Percentiles rank a stretch among this genome's conserved stretches.
Evolutionary conservation across 2,329 filamentous ascomycete genomes (phyloP).

Genomic region (Whalleya microplaca): DNA sequence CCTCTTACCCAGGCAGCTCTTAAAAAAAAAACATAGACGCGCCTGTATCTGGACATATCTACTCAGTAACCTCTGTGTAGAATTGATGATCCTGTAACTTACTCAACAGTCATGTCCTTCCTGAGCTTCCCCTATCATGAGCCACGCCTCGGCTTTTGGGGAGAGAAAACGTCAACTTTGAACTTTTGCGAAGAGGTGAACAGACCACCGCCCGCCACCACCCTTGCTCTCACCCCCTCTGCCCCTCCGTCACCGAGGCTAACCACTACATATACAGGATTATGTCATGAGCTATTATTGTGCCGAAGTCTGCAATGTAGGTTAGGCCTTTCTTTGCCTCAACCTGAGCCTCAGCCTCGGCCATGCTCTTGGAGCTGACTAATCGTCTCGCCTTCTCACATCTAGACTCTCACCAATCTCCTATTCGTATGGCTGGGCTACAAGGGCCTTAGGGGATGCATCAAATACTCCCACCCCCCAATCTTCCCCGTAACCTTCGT

Average conservation of each 20-base stretch:
- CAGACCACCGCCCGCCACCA: too few relatives aligned
- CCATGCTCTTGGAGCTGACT: constrained; percentile 24
- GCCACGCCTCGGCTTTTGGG: constrained; percentile 62
- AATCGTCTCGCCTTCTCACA: constrained; percentile 17
- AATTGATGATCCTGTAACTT: neutral
- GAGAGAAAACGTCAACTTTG: constrained; percentile 70
- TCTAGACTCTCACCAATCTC: constrained; percentile 76
- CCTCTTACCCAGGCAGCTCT: too few relatives aligned
- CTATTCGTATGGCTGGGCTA: constrained; percentile 79
- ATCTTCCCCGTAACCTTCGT: constrained; percentile 72
- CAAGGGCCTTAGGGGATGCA: constrained; percentile 75
- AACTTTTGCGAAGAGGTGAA: constrained; percentile 81
- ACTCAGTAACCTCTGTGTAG: neutral
- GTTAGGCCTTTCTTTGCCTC: constrained; percentile 23
- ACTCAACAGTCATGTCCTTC: constrained; percentile 20
- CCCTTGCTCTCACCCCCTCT: neutral
- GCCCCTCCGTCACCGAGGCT: too few relatives aligned
- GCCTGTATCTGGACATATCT: too few relatives aligned
- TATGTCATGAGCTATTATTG: constrained; percentile 76
- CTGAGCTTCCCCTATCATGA: constrained; percentile 38
- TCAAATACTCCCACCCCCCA: constrained; percentile 70
- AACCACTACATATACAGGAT: constrained; percentile 38
- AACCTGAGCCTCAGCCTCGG: neutral
- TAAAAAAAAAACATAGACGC: neutral
- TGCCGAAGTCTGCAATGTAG: constrained; percentile 73